A percentile compares a stretch with the other conserved stretches of the same genome.
Evolutionary conservation across 2,329 filamentous ascomycete genomes (phyloP).

Genomic region (Achaetomium macrosporum): DNA sequence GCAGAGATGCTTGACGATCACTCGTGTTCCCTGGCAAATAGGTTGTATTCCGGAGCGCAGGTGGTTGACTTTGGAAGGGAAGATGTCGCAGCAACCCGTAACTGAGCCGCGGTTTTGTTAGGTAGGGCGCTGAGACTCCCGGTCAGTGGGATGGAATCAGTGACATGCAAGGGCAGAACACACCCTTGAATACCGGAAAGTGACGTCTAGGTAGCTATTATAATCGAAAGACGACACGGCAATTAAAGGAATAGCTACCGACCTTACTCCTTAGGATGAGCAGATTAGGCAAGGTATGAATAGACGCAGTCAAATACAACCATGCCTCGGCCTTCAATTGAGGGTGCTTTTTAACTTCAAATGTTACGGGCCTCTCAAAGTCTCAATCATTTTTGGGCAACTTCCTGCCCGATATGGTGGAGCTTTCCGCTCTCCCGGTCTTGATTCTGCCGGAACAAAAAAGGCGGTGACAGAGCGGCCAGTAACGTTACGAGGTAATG

Average conservation of each 20-base stretch:
- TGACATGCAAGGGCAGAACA: slow-evolving; percentile 1
- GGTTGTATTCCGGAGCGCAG: background rate
- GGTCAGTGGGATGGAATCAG: slow-evolving; percentile 7
- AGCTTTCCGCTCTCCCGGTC: background rate
- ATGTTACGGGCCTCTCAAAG: no score
- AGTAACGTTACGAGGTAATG: no score
- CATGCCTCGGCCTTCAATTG: no score
- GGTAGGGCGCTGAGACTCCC: background rate
- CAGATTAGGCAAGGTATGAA: no score
- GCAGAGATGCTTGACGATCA: slow-evolving; percentile 2
- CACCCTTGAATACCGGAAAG: background rate
- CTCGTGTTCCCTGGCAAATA: background rate
- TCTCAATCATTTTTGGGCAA: no score
- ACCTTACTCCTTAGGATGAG: background rate
- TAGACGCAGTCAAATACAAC: no score
- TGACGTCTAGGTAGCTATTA: background rate
- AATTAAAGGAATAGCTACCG: slow-evolving; percentile 1
- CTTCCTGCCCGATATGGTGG: no score
- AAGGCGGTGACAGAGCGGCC: slow-evolving; percentile 6
- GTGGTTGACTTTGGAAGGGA: slow-evolving; percentile 3
- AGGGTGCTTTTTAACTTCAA: no score
- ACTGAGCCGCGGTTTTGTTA: slow-evolving; percentile 9
- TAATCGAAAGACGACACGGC: background rate
- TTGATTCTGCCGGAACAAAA: slow-evolving; percentile 10
- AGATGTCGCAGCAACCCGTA: slow-evolving; percentile 15